Conservation (phyloP, 805 yeast species). For the Kazachstania viticola region DNA sequence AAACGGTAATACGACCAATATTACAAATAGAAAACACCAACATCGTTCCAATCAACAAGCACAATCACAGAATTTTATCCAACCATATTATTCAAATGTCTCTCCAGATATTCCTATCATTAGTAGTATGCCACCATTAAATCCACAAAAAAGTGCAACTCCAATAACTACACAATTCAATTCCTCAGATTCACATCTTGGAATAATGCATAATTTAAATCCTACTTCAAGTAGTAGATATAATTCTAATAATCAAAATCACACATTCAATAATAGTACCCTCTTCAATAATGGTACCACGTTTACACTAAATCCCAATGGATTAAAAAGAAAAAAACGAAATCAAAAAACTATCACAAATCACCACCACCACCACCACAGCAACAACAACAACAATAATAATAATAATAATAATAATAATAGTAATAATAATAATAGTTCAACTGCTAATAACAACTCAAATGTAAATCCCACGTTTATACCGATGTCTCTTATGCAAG, state of each 20-base stretch:
- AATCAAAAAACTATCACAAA: conserved; percentile 3
- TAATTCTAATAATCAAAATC: neutral
- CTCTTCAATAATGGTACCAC: conserved; percentile 2
- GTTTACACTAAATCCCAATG: conserved; percentile 24
- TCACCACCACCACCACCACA: too few species aligned
- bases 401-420: too few species aligned
- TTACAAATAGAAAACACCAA: neutral
- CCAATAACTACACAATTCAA: neutral
- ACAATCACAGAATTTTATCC: neutral
- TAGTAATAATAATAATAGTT: too few species aligned
- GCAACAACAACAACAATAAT: too few species aligned
- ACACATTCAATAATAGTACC: neutral
- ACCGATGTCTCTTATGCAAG: too few species aligned
- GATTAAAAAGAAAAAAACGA: conserved; percentile 21
- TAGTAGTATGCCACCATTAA: conserved; percentile 1
- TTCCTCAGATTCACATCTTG: neutral
- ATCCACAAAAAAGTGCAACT: conserved; percentile 2
- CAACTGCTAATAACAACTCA: too few species aligned
- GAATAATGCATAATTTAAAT: too few species aligned
- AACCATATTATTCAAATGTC: too few species aligned
- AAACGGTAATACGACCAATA: neutral
- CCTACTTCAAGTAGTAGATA: too few species aligned
- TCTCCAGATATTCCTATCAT: too few species aligned
- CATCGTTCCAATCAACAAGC: too few species aligned
- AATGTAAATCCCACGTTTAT: too few species aligned